These are phyloP conservation scores for Sporobolomyces roseus DNA, from an alignment of 768 basidiomycete species.

Conservation along the genomic window DNA sequence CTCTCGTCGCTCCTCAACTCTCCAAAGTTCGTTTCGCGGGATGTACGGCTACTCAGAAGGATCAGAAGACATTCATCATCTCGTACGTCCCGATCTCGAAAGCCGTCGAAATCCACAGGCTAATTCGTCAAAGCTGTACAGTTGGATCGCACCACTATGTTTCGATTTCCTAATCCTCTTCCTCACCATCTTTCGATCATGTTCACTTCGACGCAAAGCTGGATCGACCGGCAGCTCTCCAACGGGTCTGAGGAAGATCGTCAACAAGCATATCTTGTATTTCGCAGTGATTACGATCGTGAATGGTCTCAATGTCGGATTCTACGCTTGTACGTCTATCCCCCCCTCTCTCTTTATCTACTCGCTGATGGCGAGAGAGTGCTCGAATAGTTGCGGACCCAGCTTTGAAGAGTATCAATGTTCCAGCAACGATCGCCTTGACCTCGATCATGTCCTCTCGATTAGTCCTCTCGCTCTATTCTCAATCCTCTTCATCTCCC, in stretches of 20 bases:
- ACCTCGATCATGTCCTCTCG: not conserved
- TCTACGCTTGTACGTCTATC: slow-evolving; percentile 3
- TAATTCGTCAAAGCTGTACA: too few species aligned
- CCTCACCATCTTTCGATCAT: not conserved
- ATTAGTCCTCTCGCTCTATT: slow-evolving; percentile 7
- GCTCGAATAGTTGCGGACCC: slow-evolving; percentile 3
- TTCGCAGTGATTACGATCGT: not conserved
- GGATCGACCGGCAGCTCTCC: not conserved
- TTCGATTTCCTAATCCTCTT: slow-evolving; percentile 1
- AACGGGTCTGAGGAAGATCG: not conserved
- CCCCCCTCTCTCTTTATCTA: too few species aligned
- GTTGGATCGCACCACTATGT: not conserved
- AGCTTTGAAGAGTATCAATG: not conserved
- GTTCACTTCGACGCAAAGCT: not conserved
- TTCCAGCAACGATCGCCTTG: not conserved
- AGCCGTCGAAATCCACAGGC: too few species aligned
- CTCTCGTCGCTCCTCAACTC: not conserved
- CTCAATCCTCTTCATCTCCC: not conserved
- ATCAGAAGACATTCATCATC: not conserved
- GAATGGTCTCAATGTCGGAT: slow-evolving; percentile 7
- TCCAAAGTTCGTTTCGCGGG: not conserved
- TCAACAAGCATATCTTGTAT: slow-evolving; percentile 4
- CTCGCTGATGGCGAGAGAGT: not conserved
- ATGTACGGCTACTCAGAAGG: not conserved
- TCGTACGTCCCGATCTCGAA: too few species aligned